These are phyloP conservation scores for Nakazawaea wickerhamii DNA, from an alignment of 805 yeast species.

Conservation along the genomic window DNA sequence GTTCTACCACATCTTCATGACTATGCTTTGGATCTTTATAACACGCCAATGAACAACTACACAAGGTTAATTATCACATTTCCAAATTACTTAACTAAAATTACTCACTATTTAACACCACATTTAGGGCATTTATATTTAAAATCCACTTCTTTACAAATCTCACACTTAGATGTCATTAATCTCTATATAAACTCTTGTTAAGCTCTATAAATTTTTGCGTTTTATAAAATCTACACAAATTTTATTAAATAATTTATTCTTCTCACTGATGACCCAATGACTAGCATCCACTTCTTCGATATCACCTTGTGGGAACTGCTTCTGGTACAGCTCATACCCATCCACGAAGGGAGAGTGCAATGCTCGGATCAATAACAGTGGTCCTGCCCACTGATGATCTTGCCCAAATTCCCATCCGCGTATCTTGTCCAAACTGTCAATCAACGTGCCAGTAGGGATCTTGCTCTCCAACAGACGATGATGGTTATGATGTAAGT, in stretches of 20 bases:
- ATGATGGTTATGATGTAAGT: conserved; percentile 32
- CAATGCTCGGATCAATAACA: conserved; percentile 72
- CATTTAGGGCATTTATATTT: conserved; percentile 48
- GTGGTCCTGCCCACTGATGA: conserved; percentile 59
- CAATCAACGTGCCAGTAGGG: conserved; percentile 62
- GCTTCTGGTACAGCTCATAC: conserved; percentile 14
- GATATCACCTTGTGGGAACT: conserved; percentile 64
- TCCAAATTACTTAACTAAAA: neutral
- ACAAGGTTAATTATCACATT: neutral
- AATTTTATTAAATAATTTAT: conserved; percentile 58
- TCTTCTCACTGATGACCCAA: conserved; percentile 86
- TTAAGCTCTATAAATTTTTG: neutral
- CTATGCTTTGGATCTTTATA: conserved; percentile 42
- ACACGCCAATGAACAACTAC: conserved; percentile 55
- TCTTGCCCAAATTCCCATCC: conserved; percentile 58
- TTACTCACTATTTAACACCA: conserved; percentile 30
- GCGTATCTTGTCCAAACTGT: conserved; percentile 57
- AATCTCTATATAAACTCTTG: neutral
- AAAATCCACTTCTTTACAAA: conserved; percentile 27
- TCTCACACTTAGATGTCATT: conserved; percentile 21
- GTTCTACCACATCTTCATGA: conserved; percentile 19
- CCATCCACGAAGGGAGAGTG: conserved; percentile 39
- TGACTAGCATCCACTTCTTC: conserved; percentile 78
- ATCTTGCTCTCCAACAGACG: conserved; percentile 37
- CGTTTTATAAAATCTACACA: conserved; percentile 43